Base-by-base conservation (phyloP, 2,329 filamentous ascomycete species). In the Thelonectria rubi region DNA sequence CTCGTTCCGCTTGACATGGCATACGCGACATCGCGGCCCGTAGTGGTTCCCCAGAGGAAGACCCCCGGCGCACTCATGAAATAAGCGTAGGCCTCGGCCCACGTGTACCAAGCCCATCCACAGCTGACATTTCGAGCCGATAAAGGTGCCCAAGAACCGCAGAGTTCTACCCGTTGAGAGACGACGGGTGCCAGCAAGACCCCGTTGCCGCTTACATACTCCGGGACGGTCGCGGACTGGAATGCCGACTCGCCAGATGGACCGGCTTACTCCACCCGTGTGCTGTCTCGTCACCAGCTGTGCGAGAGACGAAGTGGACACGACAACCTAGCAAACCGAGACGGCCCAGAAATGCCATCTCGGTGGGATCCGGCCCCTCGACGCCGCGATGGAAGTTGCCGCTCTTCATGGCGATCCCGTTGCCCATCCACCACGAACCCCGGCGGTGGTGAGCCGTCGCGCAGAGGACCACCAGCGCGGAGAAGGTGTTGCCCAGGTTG, bases 111-210 rank as follows among this genome's bases (percentile, higher is more conserved):
- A 14, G 57, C 50, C 57, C 50, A 55, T n/a, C 51, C 45, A 6
- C 55, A 60, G 51, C 54, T 60, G 57, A 60, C 55, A n/a, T 46
- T 60, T 60, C 14, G 55, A 30, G 32, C 51, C 58, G 12, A 60
- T 45, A 14, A 60, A 40, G 2, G 58, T 60, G 5, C 58, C 58
- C 12, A 43, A 43, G 58, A 60, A 60, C 3, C 51, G 45, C 43
- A 55, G 39, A 48, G 57, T 45, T 50, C 51, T 60, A 15, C 20
- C 11, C 37, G 39, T 39, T 39, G 43, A 30, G n/a, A 53, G 10
- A 20, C 15, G 14, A 24, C 6, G 20, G n/a, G 10, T n/a, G 14
- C 18, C 21, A 37, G 18, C 24, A 26, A 51, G 34, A 37, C 12
- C 15, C 12, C 18, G 40, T 17, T 20, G 9, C n/a, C 40, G 40